Conservation (phyloP, 2,329 filamentous ascomycete species). For the Ilyonectria robusta region DNA sequence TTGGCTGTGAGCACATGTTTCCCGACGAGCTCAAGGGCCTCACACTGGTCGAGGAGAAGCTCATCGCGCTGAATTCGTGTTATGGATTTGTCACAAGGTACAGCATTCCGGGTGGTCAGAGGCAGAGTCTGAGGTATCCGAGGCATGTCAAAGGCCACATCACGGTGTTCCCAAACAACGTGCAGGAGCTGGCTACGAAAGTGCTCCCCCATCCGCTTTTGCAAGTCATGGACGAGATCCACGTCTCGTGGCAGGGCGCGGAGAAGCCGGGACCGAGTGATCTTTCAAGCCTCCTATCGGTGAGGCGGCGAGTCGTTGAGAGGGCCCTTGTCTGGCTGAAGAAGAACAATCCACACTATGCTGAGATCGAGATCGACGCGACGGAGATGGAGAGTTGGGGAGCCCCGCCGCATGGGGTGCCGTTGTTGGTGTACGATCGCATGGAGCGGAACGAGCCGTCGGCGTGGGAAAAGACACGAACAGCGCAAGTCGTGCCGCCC, state of each 20-base stretch:
- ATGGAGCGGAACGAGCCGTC: no score
- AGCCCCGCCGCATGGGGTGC: background rate
- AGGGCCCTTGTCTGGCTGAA: background rate
- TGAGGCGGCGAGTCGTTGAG: background rate
- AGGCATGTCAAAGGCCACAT: no score
- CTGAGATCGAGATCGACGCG: background rate
- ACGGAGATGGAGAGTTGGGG: slow-evolving; percentile 3
- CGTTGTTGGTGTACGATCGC: background rate
- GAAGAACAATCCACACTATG: background rate
- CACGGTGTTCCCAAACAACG: no score
- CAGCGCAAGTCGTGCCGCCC: no score
- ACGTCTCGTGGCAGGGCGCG: background rate
- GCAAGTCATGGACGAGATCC: no score
- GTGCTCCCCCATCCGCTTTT: no score
- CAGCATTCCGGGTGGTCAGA: background rate
- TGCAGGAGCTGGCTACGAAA: no score
- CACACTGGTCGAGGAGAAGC: no score
- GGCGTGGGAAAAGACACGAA: no score
- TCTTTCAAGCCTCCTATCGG: background rate
- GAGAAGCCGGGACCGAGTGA: background rate
- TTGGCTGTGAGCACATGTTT: background rate
- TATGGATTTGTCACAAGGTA: background rate
- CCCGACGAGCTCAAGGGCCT: no score
- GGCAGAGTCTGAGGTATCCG: background rate
- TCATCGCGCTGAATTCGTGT: background rate